Percentiles rank a stretch among this genome's conserved stretches.
Conservation (phyloP, 2,329 filamentous ascomycete genomes). For the Neospermospora avenae region DNA sequence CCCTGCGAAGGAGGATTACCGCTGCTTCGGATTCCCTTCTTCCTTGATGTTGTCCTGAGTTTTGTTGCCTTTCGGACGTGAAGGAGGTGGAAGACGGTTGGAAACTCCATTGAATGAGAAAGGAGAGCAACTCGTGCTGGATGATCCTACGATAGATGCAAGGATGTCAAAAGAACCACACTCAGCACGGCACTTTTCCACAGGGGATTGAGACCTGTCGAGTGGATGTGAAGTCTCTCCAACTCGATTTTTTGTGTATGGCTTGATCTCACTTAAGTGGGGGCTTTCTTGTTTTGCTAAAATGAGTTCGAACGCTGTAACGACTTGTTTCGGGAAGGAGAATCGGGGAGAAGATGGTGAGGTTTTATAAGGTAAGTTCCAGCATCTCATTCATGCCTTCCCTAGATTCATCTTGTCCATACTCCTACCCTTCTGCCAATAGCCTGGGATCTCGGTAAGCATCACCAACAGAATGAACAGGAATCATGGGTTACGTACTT, state of each 20-base stretch:
- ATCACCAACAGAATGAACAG: constrained; percentile 43
- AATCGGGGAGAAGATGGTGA: constrained; percentile 48
- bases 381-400: too few species aligned
- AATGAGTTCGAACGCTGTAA: constrained; percentile 22
- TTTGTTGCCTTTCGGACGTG: constrained; percentile 16
- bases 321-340: constrained; percentile 32
- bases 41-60: too few species aligned
- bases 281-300: too few species aligned
- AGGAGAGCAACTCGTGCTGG: constrained; percentile 27
- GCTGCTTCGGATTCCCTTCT: too few species aligned
- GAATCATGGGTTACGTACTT: constrained; percentile 53
- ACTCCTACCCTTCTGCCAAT: too few species aligned
- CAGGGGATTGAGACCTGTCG: too few species aligned
- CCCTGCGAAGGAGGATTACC: too few species aligned
- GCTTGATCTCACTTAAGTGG: too few species aligned
- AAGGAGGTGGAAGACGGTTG: constrained; percentile 17
- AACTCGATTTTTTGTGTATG: too few species aligned
- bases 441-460: background rate
- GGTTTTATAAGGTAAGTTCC: constrained; percentile 32
- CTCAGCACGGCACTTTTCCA: too few species aligned
- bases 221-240: too few species aligned
- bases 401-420: too few species aligned
- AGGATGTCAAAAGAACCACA: constrained; percentile 21
- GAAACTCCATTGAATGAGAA: constrained; percentile 1
- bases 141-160: constrained; percentile 29